Conservation (phyloP, 2,329 filamentous ascomycete genomes). For the Apiospora phragmitis region DNA sequence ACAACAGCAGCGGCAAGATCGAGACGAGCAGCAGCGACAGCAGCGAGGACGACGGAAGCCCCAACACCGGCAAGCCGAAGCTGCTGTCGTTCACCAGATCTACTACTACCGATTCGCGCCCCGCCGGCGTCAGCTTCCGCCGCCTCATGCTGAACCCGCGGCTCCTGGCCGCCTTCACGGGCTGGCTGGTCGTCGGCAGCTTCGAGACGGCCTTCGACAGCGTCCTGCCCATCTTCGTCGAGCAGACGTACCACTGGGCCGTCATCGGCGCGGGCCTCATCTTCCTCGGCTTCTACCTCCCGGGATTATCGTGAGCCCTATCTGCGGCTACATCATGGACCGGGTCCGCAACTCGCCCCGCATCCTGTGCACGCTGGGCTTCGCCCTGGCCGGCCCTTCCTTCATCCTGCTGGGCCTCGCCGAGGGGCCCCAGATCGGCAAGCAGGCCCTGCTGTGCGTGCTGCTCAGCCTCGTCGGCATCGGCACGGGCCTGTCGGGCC, state of each 20-base stretch:
- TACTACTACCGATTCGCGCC: background rate
- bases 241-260: conserved; percentile 6
- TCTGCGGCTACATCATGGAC: conserved; percentile 9
- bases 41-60: background rate
- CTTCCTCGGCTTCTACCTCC: conserved; percentile 6
- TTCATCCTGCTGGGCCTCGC: background rate
- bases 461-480: background rate
- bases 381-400: background rate
- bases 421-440: background rate
- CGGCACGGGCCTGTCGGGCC: background rate
- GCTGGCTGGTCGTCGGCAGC: conserved; percentile 6
- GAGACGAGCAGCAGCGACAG: background rate
- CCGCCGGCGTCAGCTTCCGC: background rate
- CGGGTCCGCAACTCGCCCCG: background rate
- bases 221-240: conserved; percentile 10
- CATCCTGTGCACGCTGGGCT: background rate
- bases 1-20: background rate
- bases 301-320: conserved; percentile 5
- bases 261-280: conserved; percentile 3
- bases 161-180: background rate
- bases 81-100: background rate
- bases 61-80: background rate
- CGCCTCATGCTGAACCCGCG: conserved; percentile 4
- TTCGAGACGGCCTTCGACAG: conserved; percentile 11
- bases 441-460: conserved; percentile 4